Conservation (phyloP, 2,329 filamentous ascomycete genomes). For the Trichothecium sympodiale region DNA sequence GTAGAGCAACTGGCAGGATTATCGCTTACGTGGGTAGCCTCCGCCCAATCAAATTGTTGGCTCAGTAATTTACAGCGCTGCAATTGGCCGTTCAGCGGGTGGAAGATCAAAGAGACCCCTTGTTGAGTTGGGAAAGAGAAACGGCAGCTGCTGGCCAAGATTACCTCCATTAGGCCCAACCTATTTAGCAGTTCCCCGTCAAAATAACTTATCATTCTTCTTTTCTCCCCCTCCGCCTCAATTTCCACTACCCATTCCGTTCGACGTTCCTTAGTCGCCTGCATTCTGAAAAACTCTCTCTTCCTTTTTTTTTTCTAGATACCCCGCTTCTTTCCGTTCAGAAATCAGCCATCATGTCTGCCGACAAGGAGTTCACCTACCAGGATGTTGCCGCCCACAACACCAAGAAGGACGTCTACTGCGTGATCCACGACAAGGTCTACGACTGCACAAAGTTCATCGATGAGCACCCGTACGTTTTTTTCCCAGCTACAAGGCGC, state of each 20-base stretch:
- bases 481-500: too few species aligned
- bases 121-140: background rate
- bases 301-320: constrained; percentile 5
- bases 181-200: constrained; percentile 1
- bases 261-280: background rate
- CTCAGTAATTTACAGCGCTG: constrained; percentile 1
- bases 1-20: too few species aligned
- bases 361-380: constrained; percentile 51
- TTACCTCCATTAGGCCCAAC: background rate
- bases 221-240: constrained; percentile 1
- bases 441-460: constrained; percentile 85
- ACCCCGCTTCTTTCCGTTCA: constrained; percentile 3
- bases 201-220: constrained; percentile 2
- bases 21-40: background rate
- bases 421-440: constrained; percentile 94
- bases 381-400: constrained; percentile 76
- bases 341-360: constrained; percentile 19
- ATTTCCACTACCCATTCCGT: background rate
- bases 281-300: background rate
- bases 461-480: constrained; percentile 86
- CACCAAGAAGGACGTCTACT: constrained; percentile 85
- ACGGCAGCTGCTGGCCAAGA: background rate
- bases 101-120: background rate
- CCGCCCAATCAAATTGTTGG: background rate
- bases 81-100: background rate